Evolutionary conservation across 331 rosid species (phyloP).

Genomic region (Pyrus hybrid): DNA sequence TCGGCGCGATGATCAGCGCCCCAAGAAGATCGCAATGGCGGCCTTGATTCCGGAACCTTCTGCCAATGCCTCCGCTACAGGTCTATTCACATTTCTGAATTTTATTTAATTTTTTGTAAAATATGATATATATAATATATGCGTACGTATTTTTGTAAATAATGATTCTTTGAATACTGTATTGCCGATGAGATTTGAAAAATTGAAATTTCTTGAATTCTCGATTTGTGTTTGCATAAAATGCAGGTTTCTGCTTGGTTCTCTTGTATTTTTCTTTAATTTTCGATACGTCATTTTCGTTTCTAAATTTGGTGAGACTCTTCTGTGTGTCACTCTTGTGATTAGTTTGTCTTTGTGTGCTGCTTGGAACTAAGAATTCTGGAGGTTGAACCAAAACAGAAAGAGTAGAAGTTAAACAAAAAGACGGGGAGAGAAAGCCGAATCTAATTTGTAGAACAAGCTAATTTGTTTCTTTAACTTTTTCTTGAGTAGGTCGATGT

Average conservation of each 20-base stretch:
- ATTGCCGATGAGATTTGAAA: not conserved
- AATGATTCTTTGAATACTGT: not conserved
- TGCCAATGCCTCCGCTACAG: conserved; percentile 56
- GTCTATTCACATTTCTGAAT: conserved; percentile 16
- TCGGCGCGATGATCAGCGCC: conserved; percentile 36
- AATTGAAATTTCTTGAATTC: not conserved
- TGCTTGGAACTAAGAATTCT: not conserved
- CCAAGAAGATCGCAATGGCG: conserved; percentile 42
- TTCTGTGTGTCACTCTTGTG: not conserved
- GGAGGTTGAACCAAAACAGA: not conserved
- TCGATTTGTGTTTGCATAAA: not conserved
- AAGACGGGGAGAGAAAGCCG: not conserved
- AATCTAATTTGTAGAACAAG: not conserved
- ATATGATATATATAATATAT: too few relatives aligned
- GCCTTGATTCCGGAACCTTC: conserved; percentile 60
- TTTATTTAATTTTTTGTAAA: too few relatives aligned
- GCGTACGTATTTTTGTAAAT: not conserved
- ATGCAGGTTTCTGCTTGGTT: not conserved
- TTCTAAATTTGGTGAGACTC: not conserved
- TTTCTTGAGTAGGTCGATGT: too few relatives aligned
- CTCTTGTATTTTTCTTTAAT: not conserved
- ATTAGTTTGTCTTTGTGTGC: not conserved
- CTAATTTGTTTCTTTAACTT: not conserved
- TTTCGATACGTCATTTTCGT: not conserved
- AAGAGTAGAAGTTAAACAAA: not conserved